phyloP scores from a whole-genome alignment of 2,329 filamentous ascomycete genomes.

The Dothistroma pini region DNA sequence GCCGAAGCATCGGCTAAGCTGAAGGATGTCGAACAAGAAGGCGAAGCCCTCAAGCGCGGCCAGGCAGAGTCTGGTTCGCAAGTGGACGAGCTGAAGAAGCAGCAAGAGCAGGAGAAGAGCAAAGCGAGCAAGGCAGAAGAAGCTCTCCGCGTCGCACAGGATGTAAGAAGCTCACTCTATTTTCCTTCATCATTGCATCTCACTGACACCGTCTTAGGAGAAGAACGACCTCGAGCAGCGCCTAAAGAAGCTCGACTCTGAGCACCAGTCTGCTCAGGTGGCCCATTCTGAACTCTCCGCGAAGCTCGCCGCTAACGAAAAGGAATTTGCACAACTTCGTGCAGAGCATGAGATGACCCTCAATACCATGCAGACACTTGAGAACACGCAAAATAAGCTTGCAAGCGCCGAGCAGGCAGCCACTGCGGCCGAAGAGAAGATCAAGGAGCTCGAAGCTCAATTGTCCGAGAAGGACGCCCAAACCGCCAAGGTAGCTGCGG shows the following conservation, averaged over 20 bases:
- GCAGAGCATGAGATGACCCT: background rate
- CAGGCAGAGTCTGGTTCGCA: conserved; percentile 16
- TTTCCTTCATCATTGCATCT: background rate
- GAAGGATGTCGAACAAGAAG: conserved; percentile 17
- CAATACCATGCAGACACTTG: background rate
- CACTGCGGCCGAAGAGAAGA: background rate
- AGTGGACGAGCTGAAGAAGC: conserved; percentile 18
- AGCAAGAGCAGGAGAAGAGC: conserved; percentile 11
- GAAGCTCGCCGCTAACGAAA: conserved; percentile 1
- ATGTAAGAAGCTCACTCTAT: conserved; percentile 5
- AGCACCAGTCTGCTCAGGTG: background rate
- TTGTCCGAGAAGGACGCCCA: conserved; percentile 3
- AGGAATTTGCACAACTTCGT: conserved; percentile 1
- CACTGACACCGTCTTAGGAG: conserved; percentile 4
- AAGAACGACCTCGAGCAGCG: background rate
- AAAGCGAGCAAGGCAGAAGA: conserved; percentile 16
- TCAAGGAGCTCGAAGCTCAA: conserved; percentile 3
- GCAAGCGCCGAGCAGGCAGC: background rate
- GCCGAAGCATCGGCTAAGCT: conserved; percentile 18
- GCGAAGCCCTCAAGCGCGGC: conserved; percentile 16
- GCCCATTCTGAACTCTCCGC: conserved; percentile 2
- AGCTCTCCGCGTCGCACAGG: conserved; percentile 16
- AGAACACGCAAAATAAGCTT: background rate
- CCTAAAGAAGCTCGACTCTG: conserved; percentile 5
- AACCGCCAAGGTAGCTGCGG: background rate